Evolutionary conservation across 768 basidiomycete genomes (phyloP).

Genomic region (Dentipellis fragilis): DNA sequence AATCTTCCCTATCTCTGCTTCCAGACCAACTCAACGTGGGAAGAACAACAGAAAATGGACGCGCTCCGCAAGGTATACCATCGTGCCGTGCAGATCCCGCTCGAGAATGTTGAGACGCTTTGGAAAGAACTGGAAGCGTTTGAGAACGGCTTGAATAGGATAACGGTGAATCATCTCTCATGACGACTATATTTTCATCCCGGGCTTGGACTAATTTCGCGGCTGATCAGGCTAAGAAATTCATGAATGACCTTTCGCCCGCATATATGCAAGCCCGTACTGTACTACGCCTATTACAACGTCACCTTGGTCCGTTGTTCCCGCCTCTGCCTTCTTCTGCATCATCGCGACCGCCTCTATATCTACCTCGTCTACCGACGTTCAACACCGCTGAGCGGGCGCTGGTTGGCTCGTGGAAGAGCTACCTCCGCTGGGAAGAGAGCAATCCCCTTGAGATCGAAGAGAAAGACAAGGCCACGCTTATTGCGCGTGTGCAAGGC

Average conservation of each 20-base stretch:
- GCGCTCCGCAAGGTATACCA: slow-evolving; percentile 86
- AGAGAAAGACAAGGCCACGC: slow-evolving; percentile 59
- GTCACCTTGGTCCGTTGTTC: slow-evolving; percentile 55
- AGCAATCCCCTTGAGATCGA: slow-evolving; percentile 89
- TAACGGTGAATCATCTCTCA: slow-evolving; percentile 41
- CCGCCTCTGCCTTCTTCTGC: slow-evolving; percentile 33
- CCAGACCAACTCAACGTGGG: slow-evolving; percentile 79
- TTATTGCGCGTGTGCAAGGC: slow-evolving; percentile 64
- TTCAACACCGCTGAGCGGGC: slow-evolving; percentile 65
- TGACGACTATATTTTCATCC: not conserved
- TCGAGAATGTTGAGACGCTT: slow-evolving; percentile 84
- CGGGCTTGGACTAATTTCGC: not conserved
- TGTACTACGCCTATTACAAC: slow-evolving; percentile 71
- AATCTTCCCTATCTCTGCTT: slow-evolving; percentile 3
- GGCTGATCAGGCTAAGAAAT: slow-evolving; percentile 73
- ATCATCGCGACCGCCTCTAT: slow-evolving; percentile 30
- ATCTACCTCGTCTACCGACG: slow-evolving; percentile 61
- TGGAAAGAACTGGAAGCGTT: slow-evolving; percentile 94
- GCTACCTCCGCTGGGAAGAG: slow-evolving; percentile 93
- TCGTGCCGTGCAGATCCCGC: slow-evolving; percentile 86
- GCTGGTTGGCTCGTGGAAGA: slow-evolving; percentile 80
- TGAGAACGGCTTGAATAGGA: slow-evolving; percentile 80
- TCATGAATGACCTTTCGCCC: slow-evolving; percentile 86
- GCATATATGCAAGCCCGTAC: slow-evolving; percentile 93
- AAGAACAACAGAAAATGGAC: slow-evolving; percentile 93